Evolutionary conservation across 441 rosid species (phyloP).

Genomic region (Capsella rubella): DNA sequence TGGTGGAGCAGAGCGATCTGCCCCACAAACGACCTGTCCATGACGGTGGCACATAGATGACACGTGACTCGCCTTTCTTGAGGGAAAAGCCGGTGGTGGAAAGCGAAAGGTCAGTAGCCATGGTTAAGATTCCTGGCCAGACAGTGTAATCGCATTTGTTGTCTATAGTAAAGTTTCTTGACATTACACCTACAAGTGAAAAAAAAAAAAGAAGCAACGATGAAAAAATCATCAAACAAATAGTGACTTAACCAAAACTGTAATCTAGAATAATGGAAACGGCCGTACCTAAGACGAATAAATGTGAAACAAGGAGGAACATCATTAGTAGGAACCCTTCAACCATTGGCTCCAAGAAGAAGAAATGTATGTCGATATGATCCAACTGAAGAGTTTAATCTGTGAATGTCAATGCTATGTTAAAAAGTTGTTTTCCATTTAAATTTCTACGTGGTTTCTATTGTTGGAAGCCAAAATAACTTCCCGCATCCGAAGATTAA

Average conservation of each 20-base stretch:
- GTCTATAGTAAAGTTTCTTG: slow-evolving; percentile 19
- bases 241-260: background rate
- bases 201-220: background rate
- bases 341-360: slow-evolving; percentile 8
- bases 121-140: slow-evolving; percentile 9
- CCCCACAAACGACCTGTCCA: slow-evolving; percentile 54
- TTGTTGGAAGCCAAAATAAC: no score
- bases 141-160: slow-evolving; percentile 23
- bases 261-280: background rate
- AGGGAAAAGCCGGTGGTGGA: slow-evolving; percentile 45
- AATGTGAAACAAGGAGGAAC: slow-evolving; percentile 6
- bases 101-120: background rate
- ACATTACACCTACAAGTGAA: slow-evolving; percentile 4
- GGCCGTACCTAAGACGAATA: slow-evolving; percentile 14
- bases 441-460: background rate
- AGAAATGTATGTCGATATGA: background rate
- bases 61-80: slow-evolving; percentile 21
- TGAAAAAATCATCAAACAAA: background rate
- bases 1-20: slow-evolving; percentile 44
- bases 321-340: background rate
- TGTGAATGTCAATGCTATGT: background rate
- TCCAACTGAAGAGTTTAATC: background rate
- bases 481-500: no score
- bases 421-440: background rate
- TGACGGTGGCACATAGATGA: background rate